These are phyloP conservation scores for Thalassiosira livingstoniorum DNA, from an alignment of 352 stramenopile species.

Conservation along the genomic window DNA sequence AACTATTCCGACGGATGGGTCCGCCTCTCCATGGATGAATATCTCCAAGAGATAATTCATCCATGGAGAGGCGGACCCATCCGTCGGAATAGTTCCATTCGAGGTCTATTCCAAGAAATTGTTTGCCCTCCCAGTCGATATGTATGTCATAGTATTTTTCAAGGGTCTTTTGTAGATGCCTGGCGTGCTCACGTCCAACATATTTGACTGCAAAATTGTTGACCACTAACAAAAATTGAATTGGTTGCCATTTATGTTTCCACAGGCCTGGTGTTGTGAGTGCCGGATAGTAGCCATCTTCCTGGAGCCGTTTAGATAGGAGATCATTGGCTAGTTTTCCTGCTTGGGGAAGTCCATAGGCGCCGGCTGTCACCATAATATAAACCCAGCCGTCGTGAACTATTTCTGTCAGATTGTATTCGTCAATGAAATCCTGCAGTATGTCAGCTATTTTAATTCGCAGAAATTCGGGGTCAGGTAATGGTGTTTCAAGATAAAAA, in stretches of 20 bases:
- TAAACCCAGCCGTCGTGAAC: not conserved
- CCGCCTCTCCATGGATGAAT: too few species aligned
- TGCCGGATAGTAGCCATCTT: slow-evolving; percentile 13
- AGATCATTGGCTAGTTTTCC: not conserved
- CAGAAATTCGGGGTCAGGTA: not conserved
- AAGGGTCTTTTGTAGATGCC: slow-evolving; percentile 34
- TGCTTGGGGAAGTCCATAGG: not conserved
- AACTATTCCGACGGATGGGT: too few species aligned
- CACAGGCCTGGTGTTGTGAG: slow-evolving; percentile 51
- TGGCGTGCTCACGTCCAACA: slow-evolving; percentile 9
- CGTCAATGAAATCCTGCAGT: not conserved
- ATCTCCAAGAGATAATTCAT: too few species aligned
- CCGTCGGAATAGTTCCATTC: too few species aligned
- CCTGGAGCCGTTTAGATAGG: slow-evolving; percentile 20
- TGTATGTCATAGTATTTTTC: slow-evolving; percentile 32
- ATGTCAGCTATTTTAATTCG: not conserved
- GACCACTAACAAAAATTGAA: slow-evolving; percentile 44
- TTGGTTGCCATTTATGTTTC: slow-evolving; percentile 14
- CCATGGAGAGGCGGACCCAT: too few species aligned
- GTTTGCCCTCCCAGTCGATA: slow-evolving; percentile 35
- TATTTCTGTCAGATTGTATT: not conserved
- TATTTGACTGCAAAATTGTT: slow-evolving; percentile 59
- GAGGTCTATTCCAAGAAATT: not conserved
- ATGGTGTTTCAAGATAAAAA: slow-evolving; percentile 10
- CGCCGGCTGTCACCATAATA: not conserved